A percentile compares a stretch with the other conserved stretches of the same genome.
phyloP scores from a whole-genome alignment of 345 rosid species.

The Hevea brasiliensis region DNA sequence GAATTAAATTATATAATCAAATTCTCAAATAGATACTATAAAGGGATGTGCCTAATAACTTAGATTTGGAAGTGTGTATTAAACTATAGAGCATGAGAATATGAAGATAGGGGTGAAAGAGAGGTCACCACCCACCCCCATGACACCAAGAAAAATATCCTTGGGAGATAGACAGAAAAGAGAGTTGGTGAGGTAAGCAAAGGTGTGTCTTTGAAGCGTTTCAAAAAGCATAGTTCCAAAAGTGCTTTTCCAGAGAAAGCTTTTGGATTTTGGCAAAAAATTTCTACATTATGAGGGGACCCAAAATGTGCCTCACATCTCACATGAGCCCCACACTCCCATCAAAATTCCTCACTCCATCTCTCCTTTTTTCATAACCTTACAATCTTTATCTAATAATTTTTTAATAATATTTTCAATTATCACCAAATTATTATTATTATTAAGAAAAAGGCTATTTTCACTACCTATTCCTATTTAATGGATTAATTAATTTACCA shows the following conservation, averaged over 20 bases:
- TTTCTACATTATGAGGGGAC: background rate
- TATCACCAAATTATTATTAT: background rate
- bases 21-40: too few relatives aligned
- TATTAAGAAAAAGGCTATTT: too few relatives aligned
- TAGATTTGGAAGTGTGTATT: too few relatives aligned
- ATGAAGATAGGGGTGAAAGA: too few relatives aligned
- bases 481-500: too few relatives aligned
- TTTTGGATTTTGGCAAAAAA: background rate
- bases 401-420: background rate
- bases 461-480: too few relatives aligned
- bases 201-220: background rate
- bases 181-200: background rate
- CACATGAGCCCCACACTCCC: conserved; percentile 10
- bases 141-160: too few relatives aligned
- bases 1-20: too few relatives aligned
- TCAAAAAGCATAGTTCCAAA: conserved; percentile 16
- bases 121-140: too few relatives aligned
- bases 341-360: background rate
- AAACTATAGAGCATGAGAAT: too few relatives aligned
- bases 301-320: background rate
- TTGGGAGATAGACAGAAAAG: too few relatives aligned
- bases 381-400: conserved; percentile 5
- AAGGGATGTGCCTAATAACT: too few relatives aligned
- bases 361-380: background rate
- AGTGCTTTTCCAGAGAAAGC: background rate